Conservation (phyloP, 208 protist species). For the Trypanosoma avium region DNA sequence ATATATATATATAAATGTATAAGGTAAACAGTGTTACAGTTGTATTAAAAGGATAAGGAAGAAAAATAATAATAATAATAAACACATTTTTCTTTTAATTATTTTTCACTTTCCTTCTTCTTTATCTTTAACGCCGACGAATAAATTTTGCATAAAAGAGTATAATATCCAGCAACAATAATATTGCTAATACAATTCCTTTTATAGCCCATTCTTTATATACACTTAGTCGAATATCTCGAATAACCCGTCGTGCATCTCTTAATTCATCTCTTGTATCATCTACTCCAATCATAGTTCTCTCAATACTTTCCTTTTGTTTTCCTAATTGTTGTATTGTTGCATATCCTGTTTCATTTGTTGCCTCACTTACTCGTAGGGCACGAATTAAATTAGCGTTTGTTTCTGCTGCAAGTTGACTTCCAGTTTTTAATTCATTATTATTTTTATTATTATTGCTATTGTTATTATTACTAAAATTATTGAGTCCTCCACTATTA, state of each 20-base stretch:
- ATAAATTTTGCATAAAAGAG: slow-evolving; percentile 76
- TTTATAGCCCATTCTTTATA: slow-evolving; percentile 82
- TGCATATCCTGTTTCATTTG: slow-evolving; percentile 65
- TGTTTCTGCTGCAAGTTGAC: slow-evolving; percentile 32
- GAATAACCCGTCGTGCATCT: slow-evolving; percentile 58
- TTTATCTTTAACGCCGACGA: slow-evolving; percentile 18
- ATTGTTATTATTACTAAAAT: neutral
- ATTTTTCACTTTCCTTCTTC: neutral
- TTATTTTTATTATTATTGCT: neutral
- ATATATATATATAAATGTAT: neutral
- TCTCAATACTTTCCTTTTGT: slow-evolving; percentile 68
- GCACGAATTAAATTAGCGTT: slow-evolving; percentile 67
- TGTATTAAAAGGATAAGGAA: too few relatives aligned
- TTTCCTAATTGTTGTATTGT: slow-evolving; percentile 66
- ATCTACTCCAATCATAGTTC: slow-evolving; percentile 51
- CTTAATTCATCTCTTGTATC: slow-evolving; percentile 47
- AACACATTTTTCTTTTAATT: too few relatives aligned
- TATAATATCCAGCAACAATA: slow-evolving; percentile 52
- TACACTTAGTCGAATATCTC: slow-evolving; percentile 62
- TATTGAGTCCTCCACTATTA: neutral
- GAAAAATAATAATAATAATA: neutral
- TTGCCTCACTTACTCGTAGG: slow-evolving; percentile 53
- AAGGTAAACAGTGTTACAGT: too few relatives aligned
- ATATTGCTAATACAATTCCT: slow-evolving; percentile 40
- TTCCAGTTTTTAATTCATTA: neutral